Conservation (phyloP, 2,329 filamentous ascomycete genomes). For the Zopfia rhizophila region DNA sequence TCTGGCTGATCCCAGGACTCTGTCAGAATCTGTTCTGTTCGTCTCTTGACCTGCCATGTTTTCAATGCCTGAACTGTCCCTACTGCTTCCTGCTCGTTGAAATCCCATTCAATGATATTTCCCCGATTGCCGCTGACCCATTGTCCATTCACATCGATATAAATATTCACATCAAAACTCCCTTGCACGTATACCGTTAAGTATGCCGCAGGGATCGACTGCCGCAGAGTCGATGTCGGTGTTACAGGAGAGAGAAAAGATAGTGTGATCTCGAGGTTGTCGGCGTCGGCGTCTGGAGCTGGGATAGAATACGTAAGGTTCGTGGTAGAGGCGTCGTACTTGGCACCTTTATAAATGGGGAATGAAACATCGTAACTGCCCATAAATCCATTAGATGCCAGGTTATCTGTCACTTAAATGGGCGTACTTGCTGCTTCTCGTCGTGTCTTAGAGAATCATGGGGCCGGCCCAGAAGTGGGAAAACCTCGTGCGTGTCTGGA, state of each 20-base stretch:
- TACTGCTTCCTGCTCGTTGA: conserved; percentile 59
- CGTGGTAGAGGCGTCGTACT: conserved; percentile 76
- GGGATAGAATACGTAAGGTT: conserved; percentile 73
- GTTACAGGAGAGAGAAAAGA: conserved; percentile 83
- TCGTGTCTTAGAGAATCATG: conserved; percentile 68
- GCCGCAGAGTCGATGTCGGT: conserved; percentile 80
- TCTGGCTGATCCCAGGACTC: conserved; percentile 79
- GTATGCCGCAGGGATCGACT: conserved; percentile 85
- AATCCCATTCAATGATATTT: conserved; percentile 75
- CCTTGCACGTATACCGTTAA: conserved; percentile 76
- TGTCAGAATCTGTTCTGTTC: conserved; percentile 74
- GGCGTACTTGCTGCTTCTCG: conserved; percentile 49
- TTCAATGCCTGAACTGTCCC: conserved; percentile 61
- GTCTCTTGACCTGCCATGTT: conserved; percentile 72
- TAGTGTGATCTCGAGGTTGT: conserved; percentile 65
- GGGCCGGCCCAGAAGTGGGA: conserved; percentile 72
- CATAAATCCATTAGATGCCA: conserved; percentile 1
- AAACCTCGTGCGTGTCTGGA: conserved; percentile 68
- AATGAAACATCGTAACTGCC: conserved; percentile 68
- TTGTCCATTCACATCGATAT: conserved; percentile 65
- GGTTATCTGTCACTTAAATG: neutral
- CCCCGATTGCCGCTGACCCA: conserved; percentile 83
- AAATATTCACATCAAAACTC: conserved; percentile 62
- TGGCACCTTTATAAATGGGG: conserved; percentile 68
- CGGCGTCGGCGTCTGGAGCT: conserved; percentile 49